Conservation (phyloP, 129 eudicot species). For the Artemisia tridentata region DNA sequence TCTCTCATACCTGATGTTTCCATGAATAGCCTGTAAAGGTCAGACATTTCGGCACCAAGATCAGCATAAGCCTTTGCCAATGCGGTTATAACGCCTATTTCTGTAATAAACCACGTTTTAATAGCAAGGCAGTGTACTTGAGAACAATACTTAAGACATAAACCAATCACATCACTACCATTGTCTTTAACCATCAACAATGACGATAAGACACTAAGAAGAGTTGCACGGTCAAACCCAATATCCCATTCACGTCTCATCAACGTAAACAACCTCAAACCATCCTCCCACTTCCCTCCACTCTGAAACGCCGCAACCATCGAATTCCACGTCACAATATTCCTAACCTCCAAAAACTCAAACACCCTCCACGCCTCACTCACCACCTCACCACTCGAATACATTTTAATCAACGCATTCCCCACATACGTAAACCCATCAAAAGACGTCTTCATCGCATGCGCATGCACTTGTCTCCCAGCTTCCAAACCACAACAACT, state of each 20-base stretch:
- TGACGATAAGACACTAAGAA: slow-evolving; percentile 56
- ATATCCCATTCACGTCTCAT: slow-evolving; percentile 48
- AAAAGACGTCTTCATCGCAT: slow-evolving; percentile 52
- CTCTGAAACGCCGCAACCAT: slow-evolving; percentile 61
- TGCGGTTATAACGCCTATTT: slow-evolving; percentile 60
- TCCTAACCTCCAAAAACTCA: slow-evolving; percentile 30
- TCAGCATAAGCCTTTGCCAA: slow-evolving; percentile 59
- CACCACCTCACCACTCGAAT: slow-evolving; percentile 28
- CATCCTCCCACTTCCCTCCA: slow-evolving; percentile 45
- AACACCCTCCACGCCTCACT: slow-evolving; percentile 60
- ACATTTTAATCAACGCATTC: slow-evolving; percentile 74
- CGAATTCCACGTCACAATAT: slow-evolving; percentile 62
- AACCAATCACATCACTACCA: slow-evolving; percentile 15
- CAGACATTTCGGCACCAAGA: slow-evolving; percentile 45
- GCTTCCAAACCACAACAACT: slow-evolving; percentile 44
- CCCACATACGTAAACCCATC: slow-evolving; percentile 57
- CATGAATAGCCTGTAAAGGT: slow-evolving; percentile 45
- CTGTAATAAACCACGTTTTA: slow-evolving; percentile 47
- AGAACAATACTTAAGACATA: slow-evolving; percentile 40
- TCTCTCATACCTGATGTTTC: slow-evolving; percentile 54
- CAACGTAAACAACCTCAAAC: slow-evolving; percentile 30
- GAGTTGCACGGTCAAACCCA: slow-evolving; percentile 69
- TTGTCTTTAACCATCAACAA: slow-evolving; percentile 22
- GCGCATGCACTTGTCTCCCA: slow-evolving; percentile 69
- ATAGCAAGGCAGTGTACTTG: slow-evolving; percentile 56